Conservation (phyloP, 345 rosid genomes). For the Pistacia vera region DNA sequence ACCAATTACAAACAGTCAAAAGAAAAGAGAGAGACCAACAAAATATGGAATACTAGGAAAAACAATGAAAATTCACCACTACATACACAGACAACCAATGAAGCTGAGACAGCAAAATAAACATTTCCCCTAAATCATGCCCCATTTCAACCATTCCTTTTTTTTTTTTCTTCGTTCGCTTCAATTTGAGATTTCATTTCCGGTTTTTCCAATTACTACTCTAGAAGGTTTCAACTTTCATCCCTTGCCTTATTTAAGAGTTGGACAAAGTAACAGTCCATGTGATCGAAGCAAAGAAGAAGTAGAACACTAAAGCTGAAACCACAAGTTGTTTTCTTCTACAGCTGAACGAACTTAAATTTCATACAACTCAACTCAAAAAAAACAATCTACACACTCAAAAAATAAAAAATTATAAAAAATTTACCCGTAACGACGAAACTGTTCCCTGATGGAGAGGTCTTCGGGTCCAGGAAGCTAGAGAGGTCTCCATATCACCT, state of each 20-base stretch:
- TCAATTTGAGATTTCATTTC: background rate
- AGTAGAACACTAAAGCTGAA: too few relatives aligned
- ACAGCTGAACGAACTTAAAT: too few relatives aligned
- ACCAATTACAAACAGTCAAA: background rate
- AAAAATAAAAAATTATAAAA: too few relatives aligned
- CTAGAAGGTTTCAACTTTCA: too few relatives aligned
- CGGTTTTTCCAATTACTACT: background rate
- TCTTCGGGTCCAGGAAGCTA: conserved; percentile 69
- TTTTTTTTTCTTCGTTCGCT: background rate
- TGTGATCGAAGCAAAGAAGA: too few relatives aligned
- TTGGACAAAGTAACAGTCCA: too few relatives aligned
- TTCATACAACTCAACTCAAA: too few relatives aligned
- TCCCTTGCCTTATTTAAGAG: too few relatives aligned
- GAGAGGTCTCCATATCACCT: conserved; percentile 86
- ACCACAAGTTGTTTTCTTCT: too few relatives aligned
- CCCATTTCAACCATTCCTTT: background rate
- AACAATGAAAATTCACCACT: background rate
- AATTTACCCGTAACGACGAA: conserved; percentile 86
- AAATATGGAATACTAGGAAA: background rate
- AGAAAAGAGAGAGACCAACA: background rate
- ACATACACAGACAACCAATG: background rate
- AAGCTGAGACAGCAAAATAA: background rate
- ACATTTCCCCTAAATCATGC: background rate
- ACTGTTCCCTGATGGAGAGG: conserved; percentile 68
- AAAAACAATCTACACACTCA: too few relatives aligned